These are phyloP conservation scores for Cercospora sojina DNA, from an alignment of 2,329 filamentous ascomycete genomes.

Conservation along the genomic window DNA sequence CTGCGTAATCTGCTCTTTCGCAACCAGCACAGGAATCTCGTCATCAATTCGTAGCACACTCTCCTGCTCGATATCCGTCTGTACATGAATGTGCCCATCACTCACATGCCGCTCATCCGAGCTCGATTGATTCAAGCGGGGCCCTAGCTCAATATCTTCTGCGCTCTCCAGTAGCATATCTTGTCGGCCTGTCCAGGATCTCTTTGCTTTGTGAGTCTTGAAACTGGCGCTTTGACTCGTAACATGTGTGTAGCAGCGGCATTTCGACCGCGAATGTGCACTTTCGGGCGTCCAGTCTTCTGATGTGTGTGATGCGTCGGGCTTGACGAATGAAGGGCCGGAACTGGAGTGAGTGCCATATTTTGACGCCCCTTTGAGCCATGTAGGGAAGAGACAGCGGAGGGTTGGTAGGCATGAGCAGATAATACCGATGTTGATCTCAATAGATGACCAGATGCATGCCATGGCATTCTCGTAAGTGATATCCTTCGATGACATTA, in stretches of 20 bases:
- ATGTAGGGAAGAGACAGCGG: constrained; percentile 38
- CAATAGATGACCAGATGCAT: constrained; percentile 38
- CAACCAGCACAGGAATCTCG: neutral
- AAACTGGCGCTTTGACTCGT: neutral
- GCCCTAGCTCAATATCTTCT: constrained; percentile 19
- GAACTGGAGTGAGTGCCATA: neutral
- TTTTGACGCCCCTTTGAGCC: constrained; percentile 26
- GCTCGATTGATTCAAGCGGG: neutral
- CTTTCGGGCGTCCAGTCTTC: neutral
- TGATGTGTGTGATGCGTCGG: neutral
- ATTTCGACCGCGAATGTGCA: neutral
- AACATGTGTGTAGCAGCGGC: constrained; percentile 3
- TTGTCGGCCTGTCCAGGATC: neutral
- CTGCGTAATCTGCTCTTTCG: neutral
- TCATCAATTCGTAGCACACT: neutral
- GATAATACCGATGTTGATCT: constrained; percentile 40
- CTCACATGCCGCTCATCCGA: neutral
- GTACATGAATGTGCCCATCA: constrained; percentile 20
- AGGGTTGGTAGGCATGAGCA: constrained; percentile 41
- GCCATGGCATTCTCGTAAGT: constrained; percentile 34
- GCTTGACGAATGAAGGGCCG: neutral
- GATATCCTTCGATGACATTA: constrained; percentile 30
- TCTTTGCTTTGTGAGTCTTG: neutral
- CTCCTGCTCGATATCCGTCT: constrained; percentile 24
- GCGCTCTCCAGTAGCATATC: constrained; percentile 6